Evolutionary conservation across 164 flowering plant species (phyloP), one percentile per base, ranked within the genome.

Genomic region (Cinnamomum micranthum): DNA sequence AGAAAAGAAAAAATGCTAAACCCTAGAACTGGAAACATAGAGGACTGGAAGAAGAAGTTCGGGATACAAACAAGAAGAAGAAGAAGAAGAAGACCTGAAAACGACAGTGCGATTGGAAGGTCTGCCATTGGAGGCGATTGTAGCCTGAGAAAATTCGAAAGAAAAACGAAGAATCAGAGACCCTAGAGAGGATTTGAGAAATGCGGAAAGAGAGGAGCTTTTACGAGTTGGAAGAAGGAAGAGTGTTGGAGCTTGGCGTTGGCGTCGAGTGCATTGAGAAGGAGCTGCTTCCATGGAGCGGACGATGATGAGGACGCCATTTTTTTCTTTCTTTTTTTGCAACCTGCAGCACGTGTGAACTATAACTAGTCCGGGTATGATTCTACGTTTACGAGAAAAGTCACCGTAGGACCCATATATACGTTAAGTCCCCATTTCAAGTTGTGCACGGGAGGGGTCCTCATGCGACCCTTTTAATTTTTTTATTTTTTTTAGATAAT

Each of bases 81-180:
- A 20, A 20, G 5, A 55, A 31, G 27, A 64, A 60, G 68, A 51
- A 23, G 31, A 89, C 95, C 98, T 86, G 89, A 90, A 95, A 75
- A 95, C 97, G 66, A 93, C 94, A 6, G 97, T 90, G 51, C 99
- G 95, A 82, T 95, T 95, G 9, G 94, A 82, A 76, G 99, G 98
- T 74, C 88, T 86, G 17, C 92, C 92, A 80, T 84, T 86, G 2
- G 82, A 73, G 68, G 91, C 90, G 51, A 90, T 51, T 0, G 99
- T 95, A 47, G 95, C 97, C 97, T 95, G 83, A 76, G 80, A 85
- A 15, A 55, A 17, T 5, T 73, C 47, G 47, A 71, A 35, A 20
- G 47, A 76, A 25, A 17, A 31, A 4, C 35, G 19, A 74, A 4
- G 35, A 70, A 62, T 71, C 33, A 69, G 23, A 50, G 50, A 71